Evolutionary conservation across 2,329 filamentous ascomycete species (phyloP).

Genomic region (Rhinocladiella similis): DNA sequence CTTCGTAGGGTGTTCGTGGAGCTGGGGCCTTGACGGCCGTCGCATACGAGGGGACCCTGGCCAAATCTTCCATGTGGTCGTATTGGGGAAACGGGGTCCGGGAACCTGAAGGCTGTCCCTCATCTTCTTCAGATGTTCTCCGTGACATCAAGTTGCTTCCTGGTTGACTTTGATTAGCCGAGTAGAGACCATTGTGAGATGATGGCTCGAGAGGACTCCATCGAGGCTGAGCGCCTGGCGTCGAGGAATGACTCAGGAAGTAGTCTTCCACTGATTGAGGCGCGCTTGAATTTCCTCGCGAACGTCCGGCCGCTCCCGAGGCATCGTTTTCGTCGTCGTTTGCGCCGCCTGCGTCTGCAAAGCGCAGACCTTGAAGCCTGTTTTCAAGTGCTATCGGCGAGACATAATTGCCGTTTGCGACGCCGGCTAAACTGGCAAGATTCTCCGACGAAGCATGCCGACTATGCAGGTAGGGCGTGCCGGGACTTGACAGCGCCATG

Average conservation of each 20-base stretch:
- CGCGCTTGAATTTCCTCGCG: slow-evolving; percentile 18
- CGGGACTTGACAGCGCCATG: slow-evolving; percentile 64
- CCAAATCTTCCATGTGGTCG: slow-evolving; percentile 64
- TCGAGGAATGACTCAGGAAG: slow-evolving; percentile 8
- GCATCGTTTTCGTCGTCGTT: slow-evolving; percentile 12
- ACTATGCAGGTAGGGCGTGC: slow-evolving; percentile 71
- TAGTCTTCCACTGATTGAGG: slow-evolving; percentile 16
- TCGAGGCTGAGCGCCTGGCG: slow-evolving; percentile 6
- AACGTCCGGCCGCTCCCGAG: slow-evolving; percentile 4
- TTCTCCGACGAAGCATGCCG: slow-evolving; percentile 81
- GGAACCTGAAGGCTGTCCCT: slow-evolving; percentile 44
- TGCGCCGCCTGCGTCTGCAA: slow-evolving; percentile 26
- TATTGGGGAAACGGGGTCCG: slow-evolving; percentile 46
- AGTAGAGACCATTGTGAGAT: slow-evolving; percentile 5
- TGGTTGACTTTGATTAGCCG: slow-evolving; percentile 15
- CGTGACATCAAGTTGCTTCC: slow-evolving; percentile 39
- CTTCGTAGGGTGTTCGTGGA: slow-evolving; percentile 49
- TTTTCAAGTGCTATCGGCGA: slow-evolving; percentile 68
- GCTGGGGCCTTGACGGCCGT: slow-evolving; percentile 70
- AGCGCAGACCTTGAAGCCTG: slow-evolving; percentile 59
- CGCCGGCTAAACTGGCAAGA: slow-evolving; percentile 59
- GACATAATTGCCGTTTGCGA: slow-evolving; percentile 57
- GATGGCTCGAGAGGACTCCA: slow-evolving; percentile 16
- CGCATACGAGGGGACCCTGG: slow-evolving; percentile 74
- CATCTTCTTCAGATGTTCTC: slow-evolving; percentile 48